Evolutionary conservation across 2,329 filamentous ascomycete species (phyloP), one percentile per base, ranked within the genome.

Genomic region (Ciborinia camelliae): DNA sequence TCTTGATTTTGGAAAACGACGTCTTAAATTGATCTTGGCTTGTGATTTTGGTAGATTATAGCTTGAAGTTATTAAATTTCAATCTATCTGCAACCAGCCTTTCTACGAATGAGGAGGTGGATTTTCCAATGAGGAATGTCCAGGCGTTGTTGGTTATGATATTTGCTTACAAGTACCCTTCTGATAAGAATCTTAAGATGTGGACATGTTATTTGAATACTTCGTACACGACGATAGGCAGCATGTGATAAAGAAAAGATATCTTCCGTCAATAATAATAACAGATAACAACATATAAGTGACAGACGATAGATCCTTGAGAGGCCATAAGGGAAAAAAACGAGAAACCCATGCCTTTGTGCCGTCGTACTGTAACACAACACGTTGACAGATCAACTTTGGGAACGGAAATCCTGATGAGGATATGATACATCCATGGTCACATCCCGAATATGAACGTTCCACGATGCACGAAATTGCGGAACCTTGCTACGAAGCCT

Each of bases 381-480:
- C 43, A 64, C 26, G 53, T 59, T 64, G 43, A 59, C 20, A 51
- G 45, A 50, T 50, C 43, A 55, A 59, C 14, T 63, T 32, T 63
- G 43, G 35, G 8, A 41, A 28, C 41, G 28, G 52, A 59, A 41
- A 20, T 64, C 53, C 43, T 41, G 37, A 64, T 43, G 43, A 30
- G 53, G 53, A 59, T 59, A 30, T 59, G 62, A 59, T 26, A 58
- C 41, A 32, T 23, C 14, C 45, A 59, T 64, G 35, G 62, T 52
- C 59, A 35, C 45, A 64, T 64, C 62, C 62, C 62, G 62, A 64
- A 52, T 59, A 45, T 59, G 53, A 59, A 59, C 43, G 53, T 64
- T 59, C 62, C 53, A 64, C 62, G 32, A 64, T 64, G 62, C 62
- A 64, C 62, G 62, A 59, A 64, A 41, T 64, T 50, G 52, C 18